phyloP scores from a whole-genome alignment of 2,329 filamentous ascomycete species.

The Akanthomyces muscarius region DNA sequence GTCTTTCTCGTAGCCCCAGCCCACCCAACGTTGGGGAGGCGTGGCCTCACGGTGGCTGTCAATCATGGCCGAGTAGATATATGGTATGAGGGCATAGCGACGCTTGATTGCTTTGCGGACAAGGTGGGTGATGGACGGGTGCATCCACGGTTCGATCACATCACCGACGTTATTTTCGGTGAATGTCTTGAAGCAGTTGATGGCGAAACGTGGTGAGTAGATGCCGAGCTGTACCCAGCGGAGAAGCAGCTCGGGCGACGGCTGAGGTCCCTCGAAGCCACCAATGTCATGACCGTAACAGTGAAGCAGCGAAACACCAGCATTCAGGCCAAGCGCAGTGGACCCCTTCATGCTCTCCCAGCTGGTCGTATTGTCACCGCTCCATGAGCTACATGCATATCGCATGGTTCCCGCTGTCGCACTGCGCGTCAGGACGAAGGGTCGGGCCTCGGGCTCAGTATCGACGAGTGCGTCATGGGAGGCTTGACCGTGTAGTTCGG shows the following conservation, averaged over 20 bases:
- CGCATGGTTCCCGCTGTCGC: slow-evolving; percentile 67
- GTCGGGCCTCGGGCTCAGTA: slow-evolving; percentile 53
- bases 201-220: slow-evolving; percentile 67
- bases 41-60: slow-evolving; percentile 57
- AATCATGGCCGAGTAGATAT: slow-evolving; percentile 63
- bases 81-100: slow-evolving; percentile 68
- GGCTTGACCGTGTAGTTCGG: slow-evolving; percentile 66
- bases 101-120: slow-evolving; percentile 64
- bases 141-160: slow-evolving; percentile 77
- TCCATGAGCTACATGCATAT: slow-evolving; percentile 70
- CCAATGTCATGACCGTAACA: slow-evolving; percentile 73
- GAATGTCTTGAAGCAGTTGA: slow-evolving; percentile 74
- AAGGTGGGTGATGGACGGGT: slow-evolving; percentile 60
- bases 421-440: slow-evolving; percentile 66
- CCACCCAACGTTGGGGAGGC: slow-evolving; percentile 67
- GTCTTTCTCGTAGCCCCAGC: slow-evolving; percentile 68
- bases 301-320: slow-evolving; percentile 64
- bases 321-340: slow-evolving; percentile 64
- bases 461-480: slow-evolving; percentile 64
- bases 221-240: slow-evolving; percentile 71
- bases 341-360: slow-evolving; percentile 71
- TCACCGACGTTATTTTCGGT: slow-evolving; percentile 64
- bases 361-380: slow-evolving; percentile 69
- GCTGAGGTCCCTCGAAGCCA: slow-evolving; percentile 71
- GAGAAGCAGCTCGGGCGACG: slow-evolving; percentile 64